These are phyloP conservation scores for Chalaropsis thielavioides DNA, from an alignment of 2,329 filamentous ascomycete species.

Conservation along the genomic window DNA sequence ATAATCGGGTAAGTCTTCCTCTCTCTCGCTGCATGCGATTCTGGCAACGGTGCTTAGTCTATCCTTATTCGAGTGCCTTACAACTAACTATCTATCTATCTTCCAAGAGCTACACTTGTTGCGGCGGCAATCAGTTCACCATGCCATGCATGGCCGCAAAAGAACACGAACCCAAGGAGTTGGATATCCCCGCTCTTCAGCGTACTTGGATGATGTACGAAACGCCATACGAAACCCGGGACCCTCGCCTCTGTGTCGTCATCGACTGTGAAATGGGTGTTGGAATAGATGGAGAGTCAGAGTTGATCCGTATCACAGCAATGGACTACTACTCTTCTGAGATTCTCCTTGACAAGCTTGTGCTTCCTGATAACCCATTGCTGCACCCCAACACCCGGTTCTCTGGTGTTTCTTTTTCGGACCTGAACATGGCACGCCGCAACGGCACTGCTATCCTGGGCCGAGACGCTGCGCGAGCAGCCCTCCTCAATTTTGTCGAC, in stretches of 20 bases:
- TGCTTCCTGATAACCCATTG: conserved; percentile 34
- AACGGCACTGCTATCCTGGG: conserved; percentile 28
- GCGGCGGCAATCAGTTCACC: conserved; percentile 20
- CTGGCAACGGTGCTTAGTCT: neutral
- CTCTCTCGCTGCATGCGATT: neutral
- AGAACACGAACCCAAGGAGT: conserved; percentile 20
- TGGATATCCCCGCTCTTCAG: conserved; percentile 21
- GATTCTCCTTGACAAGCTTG: conserved; percentile 36
- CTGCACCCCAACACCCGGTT: conserved; percentile 35
- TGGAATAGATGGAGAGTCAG: conserved; percentile 29
- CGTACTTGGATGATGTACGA: conserved; percentile 22
- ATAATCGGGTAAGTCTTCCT: conserved; percentile 21
- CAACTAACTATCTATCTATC: conserved; percentile 11
- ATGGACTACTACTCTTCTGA: conserved; percentile 37
- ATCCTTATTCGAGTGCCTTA: neutral
- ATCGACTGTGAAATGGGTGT: conserved; percentile 44
- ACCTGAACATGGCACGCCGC: conserved; percentile 27
- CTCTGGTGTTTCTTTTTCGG: conserved; percentile 32
- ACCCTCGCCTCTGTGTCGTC: conserved; percentile 25
- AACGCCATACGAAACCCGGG: conserved; percentile 18
- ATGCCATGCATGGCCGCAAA: conserved; percentile 22
- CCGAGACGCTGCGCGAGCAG: conserved; percentile 28
- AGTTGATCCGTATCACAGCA: conserved; percentile 37
- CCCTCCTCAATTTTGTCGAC: conserved; percentile 32
- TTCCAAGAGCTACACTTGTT: conserved; percentile 25